These are phyloP conservation scores for Ogataea parapolymorpha DNA, from an alignment of 805 yeast species.

Conservation along the genomic window DNA sequence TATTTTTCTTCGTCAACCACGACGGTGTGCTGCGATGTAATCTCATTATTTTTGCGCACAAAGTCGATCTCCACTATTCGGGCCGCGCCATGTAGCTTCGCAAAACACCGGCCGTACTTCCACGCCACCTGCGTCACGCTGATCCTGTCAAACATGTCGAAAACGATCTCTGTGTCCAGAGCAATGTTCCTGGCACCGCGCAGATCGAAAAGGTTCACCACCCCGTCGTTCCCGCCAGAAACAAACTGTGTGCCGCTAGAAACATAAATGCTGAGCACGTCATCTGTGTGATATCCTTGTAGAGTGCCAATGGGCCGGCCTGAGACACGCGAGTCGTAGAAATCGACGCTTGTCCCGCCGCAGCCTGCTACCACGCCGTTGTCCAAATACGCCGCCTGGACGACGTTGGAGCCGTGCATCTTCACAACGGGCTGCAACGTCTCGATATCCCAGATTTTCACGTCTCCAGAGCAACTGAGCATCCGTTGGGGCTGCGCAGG, in stretches of 20 bases:
- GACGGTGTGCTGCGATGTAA: slow-evolving; percentile 5
- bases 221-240: slow-evolving; percentile 21
- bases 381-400: slow-evolving; percentile 9
- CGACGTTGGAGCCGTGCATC: slow-evolving; percentile 3
- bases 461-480: slow-evolving; percentile 16
- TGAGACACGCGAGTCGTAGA: slow-evolving; percentile 14
- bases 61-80: slow-evolving; percentile 12
- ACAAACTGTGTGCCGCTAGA: slow-evolving; percentile 7
- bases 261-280: slow-evolving; percentile 11
- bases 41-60: slow-evolving; percentile 11
- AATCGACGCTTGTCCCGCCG: slow-evolving; percentile 11
- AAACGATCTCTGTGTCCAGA: slow-evolving; percentile 16
- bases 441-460: slow-evolving; percentile 18
- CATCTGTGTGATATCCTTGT: slow-evolving; percentile 16
- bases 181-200: slow-evolving; percentile 10
- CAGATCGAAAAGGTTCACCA: slow-evolving; percentile 16
- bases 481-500: slow-evolving; percentile 5
- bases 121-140: slow-evolving; percentile 15
- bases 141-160: slow-evolving; percentile 7
- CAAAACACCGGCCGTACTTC: slow-evolving; percentile 5
- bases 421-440: not conserved
- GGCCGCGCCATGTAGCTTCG: slow-evolving; percentile 14
- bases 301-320: slow-evolving; percentile 8
- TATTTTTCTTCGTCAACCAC: slow-evolving; percentile 6
- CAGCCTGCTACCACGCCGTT: slow-evolving; percentile 13